These are phyloP conservation scores for Candida takata DNA, from an alignment of 805 yeast genomes.

Conservation along the genomic window DNA sequence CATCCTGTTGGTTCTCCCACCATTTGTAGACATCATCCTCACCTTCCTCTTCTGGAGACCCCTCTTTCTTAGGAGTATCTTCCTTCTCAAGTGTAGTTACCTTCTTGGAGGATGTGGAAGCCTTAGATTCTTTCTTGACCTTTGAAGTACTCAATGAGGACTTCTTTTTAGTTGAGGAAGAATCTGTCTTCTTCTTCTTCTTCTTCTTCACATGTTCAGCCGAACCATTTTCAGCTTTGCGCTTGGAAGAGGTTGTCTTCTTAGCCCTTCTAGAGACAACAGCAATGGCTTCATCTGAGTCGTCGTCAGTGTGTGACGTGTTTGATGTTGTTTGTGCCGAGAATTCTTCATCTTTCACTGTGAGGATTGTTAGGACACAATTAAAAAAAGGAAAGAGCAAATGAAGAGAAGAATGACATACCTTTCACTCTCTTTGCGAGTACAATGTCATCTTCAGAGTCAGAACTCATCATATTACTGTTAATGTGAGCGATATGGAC, in stretches of 20 bases:
- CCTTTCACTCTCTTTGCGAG: conserved; percentile 19
- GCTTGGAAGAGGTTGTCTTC: conserved; percentile 2
- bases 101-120: conserved; percentile 3
- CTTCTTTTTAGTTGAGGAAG: conserved; percentile 8
- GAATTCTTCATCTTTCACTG: conserved; percentile 3
- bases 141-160: conserved; percentile 13
- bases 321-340: conserved; percentile 7
- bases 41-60: conserved; percentile 37
- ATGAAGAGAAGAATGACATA: conserved; percentile 9
- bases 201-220: conserved; percentile 6
- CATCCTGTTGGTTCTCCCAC: conserved; percentile 75
- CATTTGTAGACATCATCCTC: conserved; percentile 64
- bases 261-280: conserved; percentile 2
- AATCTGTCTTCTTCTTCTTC: conserved; percentile 6
- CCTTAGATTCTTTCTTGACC: conserved; percentile 20
- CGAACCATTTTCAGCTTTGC: conserved; percentile 1
- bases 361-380: not conserved
- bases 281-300: conserved; percentile 20
- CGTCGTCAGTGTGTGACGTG: conserved; percentile 18
- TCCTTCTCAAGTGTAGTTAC: conserved; percentile 9
- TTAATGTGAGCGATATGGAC: not conserved
- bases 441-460: conserved; percentile 28
- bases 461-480: conserved; percentile 3
- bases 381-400: not conserved
- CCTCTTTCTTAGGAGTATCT: conserved; percentile 26